Conservation (phyloP, 305 asterid species). For the Withania somnifera region DNA sequence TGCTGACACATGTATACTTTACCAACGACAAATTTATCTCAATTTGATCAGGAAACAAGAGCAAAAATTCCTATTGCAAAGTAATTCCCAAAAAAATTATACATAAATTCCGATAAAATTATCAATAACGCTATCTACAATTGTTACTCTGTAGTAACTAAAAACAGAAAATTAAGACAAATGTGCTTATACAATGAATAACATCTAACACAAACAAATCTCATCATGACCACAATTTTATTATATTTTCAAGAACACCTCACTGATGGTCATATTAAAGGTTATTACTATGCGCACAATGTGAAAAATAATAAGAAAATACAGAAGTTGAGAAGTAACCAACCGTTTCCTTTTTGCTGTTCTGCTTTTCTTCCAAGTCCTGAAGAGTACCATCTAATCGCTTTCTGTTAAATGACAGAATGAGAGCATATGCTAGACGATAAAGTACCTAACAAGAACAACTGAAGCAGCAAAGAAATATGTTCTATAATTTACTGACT, state of each 20-base stretch:
- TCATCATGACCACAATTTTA: not conserved
- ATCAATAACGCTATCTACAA: not conserved
- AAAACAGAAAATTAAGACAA: not conserved
- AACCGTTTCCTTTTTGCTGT: slow-evolving; percentile 91
- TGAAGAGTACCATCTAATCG: slow-evolving; percentile 76
- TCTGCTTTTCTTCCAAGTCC: slow-evolving; percentile 86
- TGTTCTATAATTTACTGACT: not conserved
- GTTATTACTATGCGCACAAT: not conserved
- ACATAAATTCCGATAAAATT: not conserved
- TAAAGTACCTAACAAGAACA: not conserved
- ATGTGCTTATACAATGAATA: not conserved
- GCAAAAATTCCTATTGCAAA: not conserved
- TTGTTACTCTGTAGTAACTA: not conserved
- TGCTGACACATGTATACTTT: not conserved
- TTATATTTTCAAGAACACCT: not conserved
- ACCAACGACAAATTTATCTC: not conserved
- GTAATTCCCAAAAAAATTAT: not conserved
- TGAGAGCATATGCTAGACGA: not conserved
- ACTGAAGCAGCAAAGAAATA: not conserved
- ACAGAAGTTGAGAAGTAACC: slow-evolving; percentile 12
- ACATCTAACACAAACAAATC: not conserved
- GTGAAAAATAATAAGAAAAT: not conserved
- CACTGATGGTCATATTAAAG: not conserved
- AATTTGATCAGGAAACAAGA: not conserved
- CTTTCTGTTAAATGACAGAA: slow-evolving; percentile 42